A percentile compares a stretch with the other conserved stretches of the same genome.
Evolutionary conservation across 176 grass and related monocot species (phyloP).

Genomic region (Eragrostis curvula): DNA sequence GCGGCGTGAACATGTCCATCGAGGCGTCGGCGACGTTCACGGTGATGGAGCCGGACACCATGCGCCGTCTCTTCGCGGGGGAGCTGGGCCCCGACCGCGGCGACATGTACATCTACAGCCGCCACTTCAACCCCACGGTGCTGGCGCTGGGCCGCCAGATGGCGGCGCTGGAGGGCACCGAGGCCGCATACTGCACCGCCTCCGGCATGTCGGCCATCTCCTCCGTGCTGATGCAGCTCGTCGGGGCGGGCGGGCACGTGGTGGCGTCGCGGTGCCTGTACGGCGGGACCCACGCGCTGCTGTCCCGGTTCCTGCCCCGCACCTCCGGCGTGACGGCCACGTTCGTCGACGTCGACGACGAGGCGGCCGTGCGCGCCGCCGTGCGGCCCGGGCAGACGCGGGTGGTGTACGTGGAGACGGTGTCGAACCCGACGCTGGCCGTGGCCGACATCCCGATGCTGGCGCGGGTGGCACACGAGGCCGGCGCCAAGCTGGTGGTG

Average conservation of each 20-base stretch:
- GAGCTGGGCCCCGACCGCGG: slow-evolving; percentile 94
- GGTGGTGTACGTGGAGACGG: slow-evolving; percentile 88
- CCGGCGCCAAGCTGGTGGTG: slow-evolving; percentile 79
- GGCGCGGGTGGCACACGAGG: slow-evolving; percentile 75
- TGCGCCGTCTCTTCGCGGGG: slow-evolving; percentile 78
- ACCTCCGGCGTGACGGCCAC: slow-evolving; percentile 61
- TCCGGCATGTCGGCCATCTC: slow-evolving; percentile 96
- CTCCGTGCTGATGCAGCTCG: slow-evolving; percentile 77
- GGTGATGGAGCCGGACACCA: slow-evolving; percentile 96
- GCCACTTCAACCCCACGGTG: slow-evolving; percentile 96
- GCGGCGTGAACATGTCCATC: slow-evolving; percentile 99
- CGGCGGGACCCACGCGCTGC: slow-evolving; percentile 93
- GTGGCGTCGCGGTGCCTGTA: slow-evolving; percentile 92
- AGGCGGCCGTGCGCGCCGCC: slow-evolving; percentile 70
- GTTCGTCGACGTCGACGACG: slow-evolving; percentile 85
- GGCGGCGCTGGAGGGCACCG: slow-evolving; percentile 95
- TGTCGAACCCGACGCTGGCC: slow-evolving; percentile 90
- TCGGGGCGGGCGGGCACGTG: slow-evolving; percentile 82
- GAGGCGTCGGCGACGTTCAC: slow-evolving; percentile 99
- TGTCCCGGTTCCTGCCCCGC: slow-evolving; percentile 74
- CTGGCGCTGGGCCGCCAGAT: slow-evolving; percentile 94
- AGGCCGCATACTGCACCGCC: slow-evolving; percentile 95
- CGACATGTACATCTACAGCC: slow-evolving; percentile 91
- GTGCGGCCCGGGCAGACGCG: slow-evolving; percentile 58
- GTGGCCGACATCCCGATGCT: slow-evolving; percentile 84